phyloP scores from a whole-genome alignment of 768 basidiomycete genomes.

The Mrakia frigida region DNA sequence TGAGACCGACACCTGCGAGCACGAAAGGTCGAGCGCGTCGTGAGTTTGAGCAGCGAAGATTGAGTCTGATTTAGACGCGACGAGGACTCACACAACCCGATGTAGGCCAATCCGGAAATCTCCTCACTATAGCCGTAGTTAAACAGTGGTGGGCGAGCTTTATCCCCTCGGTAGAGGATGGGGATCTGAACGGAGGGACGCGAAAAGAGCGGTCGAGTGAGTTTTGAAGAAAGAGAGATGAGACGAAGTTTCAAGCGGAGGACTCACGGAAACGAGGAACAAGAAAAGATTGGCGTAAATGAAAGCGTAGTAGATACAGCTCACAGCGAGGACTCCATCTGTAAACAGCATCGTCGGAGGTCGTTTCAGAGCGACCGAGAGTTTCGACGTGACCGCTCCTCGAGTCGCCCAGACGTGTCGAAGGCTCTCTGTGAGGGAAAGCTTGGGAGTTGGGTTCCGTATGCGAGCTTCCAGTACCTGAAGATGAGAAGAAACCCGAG shows the following conservation, averaged over 20 bases:
- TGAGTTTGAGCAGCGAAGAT: neutral
- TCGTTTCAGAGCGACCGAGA: neutral
- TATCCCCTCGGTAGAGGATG: neutral
- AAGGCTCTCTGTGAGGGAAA: neutral
- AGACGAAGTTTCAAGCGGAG: neutral
- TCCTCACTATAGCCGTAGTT: neutral
- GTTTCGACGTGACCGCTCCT: neutral
- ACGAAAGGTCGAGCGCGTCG: neutral
- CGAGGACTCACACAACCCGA: neutral
- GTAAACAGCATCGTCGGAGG: constrained; percentile 10
- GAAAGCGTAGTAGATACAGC: neutral
- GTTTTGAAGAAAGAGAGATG: neutral
- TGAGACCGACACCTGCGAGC: neutral
- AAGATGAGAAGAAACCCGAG: neutral
- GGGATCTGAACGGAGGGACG: neutral
- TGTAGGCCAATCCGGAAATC: neutral
- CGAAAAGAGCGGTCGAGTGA: neutral
- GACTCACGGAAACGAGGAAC: neutral
- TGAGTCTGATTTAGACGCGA: neutral
- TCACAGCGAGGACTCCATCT: neutral
- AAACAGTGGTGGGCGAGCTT: neutral
- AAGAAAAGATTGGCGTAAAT: neutral
- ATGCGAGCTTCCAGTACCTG: neutral
- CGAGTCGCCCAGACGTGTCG: neutral
- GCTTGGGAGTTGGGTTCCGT: neutral